Conservation (phyloP, 352 stramenopile genomes). For the Pythium plurisporium region DNA sequence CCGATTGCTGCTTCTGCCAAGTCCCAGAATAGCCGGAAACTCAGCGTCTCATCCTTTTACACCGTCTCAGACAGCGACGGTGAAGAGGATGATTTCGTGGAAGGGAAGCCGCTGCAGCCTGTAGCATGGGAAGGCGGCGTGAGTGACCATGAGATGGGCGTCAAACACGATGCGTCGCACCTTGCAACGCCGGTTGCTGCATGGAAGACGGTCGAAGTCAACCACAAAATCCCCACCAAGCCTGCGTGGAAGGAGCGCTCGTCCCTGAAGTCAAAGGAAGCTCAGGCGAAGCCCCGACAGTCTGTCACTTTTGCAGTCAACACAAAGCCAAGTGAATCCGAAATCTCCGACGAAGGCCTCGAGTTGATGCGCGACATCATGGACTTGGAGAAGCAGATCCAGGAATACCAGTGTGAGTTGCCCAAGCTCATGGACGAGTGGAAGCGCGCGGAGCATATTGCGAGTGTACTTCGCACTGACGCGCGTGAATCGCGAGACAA, state of each 20-base stretch:
- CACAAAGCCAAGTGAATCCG: slow-evolving; percentile 7
- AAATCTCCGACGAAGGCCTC: slow-evolving; percentile 16
- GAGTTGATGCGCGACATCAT: slow-evolving; percentile 23
- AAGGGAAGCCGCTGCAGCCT: slow-evolving; percentile 3
- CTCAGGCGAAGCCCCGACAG: neutral
- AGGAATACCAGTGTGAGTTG: slow-evolving; percentile 22
- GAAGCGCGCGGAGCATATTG: slow-evolving; percentile 17
- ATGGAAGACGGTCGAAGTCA: slow-evolving; percentile 19
- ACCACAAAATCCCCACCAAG: neutral
- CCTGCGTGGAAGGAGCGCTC: neutral
- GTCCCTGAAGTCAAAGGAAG: neutral
- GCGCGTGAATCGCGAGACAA: slow-evolving; percentile 17
- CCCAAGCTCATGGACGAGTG: slow-evolving; percentile 23
- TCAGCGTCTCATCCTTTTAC: slow-evolving; percentile 22
- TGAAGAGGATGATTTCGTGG: slow-evolving; percentile 24
- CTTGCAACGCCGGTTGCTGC: neutral
- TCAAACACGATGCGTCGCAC: neutral
- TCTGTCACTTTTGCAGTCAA: slow-evolving; percentile 1
- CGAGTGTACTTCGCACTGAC: slow-evolving; percentile 3
- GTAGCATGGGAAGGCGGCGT: neutral
- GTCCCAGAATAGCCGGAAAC: slow-evolving; percentile 29
- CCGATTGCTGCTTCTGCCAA: neutral
- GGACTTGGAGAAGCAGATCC: slow-evolving; percentile 27
- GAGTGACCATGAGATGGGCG: slow-evolving; percentile 8
- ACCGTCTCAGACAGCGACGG: slow-evolving; percentile 33